These are phyloP conservation scores for Termitomyces sp. DNA, from an alignment of 768 basidiomycete genomes.

Conservation along the genomic window DNA sequence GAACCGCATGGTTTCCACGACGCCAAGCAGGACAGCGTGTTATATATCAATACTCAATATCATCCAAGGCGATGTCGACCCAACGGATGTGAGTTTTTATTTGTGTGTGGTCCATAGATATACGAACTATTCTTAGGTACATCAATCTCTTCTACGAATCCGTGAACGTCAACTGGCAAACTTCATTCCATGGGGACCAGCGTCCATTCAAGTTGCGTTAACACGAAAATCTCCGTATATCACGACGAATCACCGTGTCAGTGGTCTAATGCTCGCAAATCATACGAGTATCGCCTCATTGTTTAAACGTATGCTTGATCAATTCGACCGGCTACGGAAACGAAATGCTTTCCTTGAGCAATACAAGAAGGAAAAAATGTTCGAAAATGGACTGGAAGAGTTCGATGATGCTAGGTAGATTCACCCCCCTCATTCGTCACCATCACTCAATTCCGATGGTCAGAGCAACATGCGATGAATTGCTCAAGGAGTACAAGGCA, in stretches of 20 bases:
- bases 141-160: constrained; percentile 94
- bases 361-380: constrained; percentile 97
- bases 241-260: constrained; percentile 86
- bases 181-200: constrained; percentile 99
- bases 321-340: constrained; percentile 83
- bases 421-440: not conserved
- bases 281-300: constrained; percentile 99
- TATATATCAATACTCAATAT: constrained; percentile 98
- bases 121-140: constrained; percentile 51
- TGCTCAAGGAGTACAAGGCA: constrained; percentile 92
- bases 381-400: constrained; percentile 88
- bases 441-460: not conserved
- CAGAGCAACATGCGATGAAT: constrained; percentile 81
- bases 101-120: not conserved
- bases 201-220: constrained; percentile 94
- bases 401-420: constrained; percentile 94
- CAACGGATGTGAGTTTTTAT: constrained; percentile 72
- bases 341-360: constrained; percentile 95
- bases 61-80: constrained; percentile 98
- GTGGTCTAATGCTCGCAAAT: constrained; percentile 97
- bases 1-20: constrained; percentile 96
- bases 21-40: constrained; percentile 86
- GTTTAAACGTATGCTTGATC: constrained; percentile 94
- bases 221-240: constrained; percentile 89
- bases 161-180: constrained; percentile 94